Conservation (phyloP, 352 stramenopile species). For the Phytophthora vignae region DNA sequence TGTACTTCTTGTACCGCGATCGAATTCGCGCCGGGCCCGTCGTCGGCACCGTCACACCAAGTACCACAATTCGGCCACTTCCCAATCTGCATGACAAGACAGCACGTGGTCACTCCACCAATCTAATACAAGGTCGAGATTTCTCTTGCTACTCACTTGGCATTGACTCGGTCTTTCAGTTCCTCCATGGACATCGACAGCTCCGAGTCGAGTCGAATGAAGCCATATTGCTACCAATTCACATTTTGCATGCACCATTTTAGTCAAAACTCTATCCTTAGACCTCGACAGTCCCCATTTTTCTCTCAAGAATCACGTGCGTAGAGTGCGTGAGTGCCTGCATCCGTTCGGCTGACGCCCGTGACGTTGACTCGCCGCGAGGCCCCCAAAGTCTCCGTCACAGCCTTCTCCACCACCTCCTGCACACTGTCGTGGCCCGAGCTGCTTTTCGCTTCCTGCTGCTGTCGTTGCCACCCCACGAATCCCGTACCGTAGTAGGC, state of each 20-base stretch:
- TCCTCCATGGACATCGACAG: constrained; percentile 47
- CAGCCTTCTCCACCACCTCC: constrained; percentile 76
- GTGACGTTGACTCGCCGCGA: constrained; percentile 80
- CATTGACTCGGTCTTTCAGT: constrained; percentile 67
- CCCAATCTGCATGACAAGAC: constrained; percentile 40
- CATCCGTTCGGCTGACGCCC: constrained; percentile 84
- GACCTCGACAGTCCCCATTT: constrained; percentile 1
- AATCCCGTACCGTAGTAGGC: constrained; percentile 81
- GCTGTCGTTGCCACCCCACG: constrained; percentile 86
- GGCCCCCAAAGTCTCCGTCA: constrained; percentile 59
- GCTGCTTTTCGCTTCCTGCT: constrained; percentile 62
- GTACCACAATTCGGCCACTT: constrained; percentile 52
- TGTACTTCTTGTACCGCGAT: constrained; percentile 89
- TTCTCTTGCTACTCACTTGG: constrained; percentile 35
- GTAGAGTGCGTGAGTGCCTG: constrained; percentile 86
- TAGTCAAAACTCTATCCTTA: constrained; percentile 12
- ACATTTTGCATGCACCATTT: constrained; percentile 28
- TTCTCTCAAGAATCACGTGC: constrained; percentile 37
- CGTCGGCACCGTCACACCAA: constrained; percentile 45
- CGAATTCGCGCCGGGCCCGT: constrained; percentile 68
- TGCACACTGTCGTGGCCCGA: constrained; percentile 76
- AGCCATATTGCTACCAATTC: constrained; percentile 78
- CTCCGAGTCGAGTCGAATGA: constrained; percentile 63
- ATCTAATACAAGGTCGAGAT: not conserved
- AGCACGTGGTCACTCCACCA: constrained; percentile 7